A percentile compares a stretch with the other conserved stretches of the same genome.
Evolutionary conservation across 2,329 filamentous ascomycete genomes (phyloP).

Genomic region (Claviceps africana): DNA sequence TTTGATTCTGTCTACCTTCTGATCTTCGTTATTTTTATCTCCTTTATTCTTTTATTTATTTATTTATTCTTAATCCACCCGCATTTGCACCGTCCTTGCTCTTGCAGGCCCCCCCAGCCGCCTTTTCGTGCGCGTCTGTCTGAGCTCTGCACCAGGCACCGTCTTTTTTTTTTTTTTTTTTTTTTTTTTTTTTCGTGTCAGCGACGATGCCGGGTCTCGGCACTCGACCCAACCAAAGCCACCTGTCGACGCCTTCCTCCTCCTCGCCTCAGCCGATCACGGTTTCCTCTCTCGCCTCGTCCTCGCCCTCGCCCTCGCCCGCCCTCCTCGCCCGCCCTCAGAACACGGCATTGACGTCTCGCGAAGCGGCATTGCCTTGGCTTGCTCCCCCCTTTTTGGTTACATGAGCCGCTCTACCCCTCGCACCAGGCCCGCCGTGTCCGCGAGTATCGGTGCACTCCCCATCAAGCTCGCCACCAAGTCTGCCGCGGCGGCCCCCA

Average conservation of each 20-base stretch:
- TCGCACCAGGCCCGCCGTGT: constrained; percentile 21
- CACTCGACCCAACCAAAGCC: not conserved
- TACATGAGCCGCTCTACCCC: constrained; percentile 29
- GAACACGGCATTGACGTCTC: no score
- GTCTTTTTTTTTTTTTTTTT: no score
- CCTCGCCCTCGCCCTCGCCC: not conserved
- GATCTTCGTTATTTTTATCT: no score
- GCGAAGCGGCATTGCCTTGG: not conserved
- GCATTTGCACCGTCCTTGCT: no score
- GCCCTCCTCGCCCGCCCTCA: not conserved
- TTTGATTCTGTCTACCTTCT: no score
- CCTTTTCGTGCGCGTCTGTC: no score
- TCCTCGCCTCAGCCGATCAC: not conserved
- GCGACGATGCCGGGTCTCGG: not conserved
- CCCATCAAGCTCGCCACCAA: constrained; percentile 44
- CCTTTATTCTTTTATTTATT: no score
- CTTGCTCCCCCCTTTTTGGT: not conserved
- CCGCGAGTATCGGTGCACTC: constrained; percentile 18
- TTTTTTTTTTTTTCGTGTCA: no score
- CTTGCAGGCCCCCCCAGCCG: no score
- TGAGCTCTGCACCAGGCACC: no score
- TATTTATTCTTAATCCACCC: no score
- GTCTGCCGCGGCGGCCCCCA: constrained; percentile 35
- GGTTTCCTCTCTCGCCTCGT: not conserved
- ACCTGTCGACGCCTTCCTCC: not conserved